Evolutionary conservation across 805 yeast genomes (phyloP).

Genomic region (Metschnikowia noctiluminum): DNA sequence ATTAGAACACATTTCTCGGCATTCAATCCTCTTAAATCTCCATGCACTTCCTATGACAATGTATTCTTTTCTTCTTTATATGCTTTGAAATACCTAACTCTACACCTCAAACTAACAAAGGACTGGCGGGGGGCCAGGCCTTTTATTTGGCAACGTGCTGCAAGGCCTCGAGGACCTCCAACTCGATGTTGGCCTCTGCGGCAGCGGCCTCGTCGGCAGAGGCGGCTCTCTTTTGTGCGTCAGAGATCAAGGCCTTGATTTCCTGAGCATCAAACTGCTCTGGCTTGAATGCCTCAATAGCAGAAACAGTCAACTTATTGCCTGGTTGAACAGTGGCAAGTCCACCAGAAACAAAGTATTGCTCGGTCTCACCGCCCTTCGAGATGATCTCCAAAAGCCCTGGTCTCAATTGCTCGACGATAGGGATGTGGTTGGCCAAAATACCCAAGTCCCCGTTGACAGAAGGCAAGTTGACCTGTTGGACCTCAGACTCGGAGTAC

Average conservation of each 20-base stretch:
- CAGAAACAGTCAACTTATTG: conserved; percentile 83
- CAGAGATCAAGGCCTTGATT: conserved; percentile 77
- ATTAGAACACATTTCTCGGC: not conserved
- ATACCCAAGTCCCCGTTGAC: conserved; percentile 95
- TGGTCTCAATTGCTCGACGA: conserved; percentile 92
- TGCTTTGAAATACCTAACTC: not conserved
- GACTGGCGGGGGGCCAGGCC: not conserved
- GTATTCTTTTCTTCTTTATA: not conserved
- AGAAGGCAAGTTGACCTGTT: conserved; percentile 92
- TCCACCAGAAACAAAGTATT: conserved; percentile 93
- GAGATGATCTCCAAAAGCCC: conserved; percentile 93
- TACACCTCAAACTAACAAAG: not conserved
- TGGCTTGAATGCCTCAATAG: conserved; percentile 92
- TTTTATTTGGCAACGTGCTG: conserved; percentile 71
- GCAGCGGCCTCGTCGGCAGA: conserved; percentile 85
- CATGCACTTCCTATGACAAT: not conserved
- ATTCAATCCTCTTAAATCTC: not conserved
- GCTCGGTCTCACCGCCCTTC: conserved; percentile 64
- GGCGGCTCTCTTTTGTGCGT: conserved; percentile 87
- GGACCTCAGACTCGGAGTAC: conserved; percentile 53
- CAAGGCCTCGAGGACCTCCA: conserved; percentile 94
- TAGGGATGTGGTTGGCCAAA: conserved; percentile 95
- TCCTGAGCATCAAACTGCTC: conserved; percentile 80
- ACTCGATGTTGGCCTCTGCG: conserved; percentile 92
- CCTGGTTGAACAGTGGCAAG: conserved; percentile 96